Base-by-base conservation (phyloP, 345 rosid species). In the Citrus inodora region DNA sequence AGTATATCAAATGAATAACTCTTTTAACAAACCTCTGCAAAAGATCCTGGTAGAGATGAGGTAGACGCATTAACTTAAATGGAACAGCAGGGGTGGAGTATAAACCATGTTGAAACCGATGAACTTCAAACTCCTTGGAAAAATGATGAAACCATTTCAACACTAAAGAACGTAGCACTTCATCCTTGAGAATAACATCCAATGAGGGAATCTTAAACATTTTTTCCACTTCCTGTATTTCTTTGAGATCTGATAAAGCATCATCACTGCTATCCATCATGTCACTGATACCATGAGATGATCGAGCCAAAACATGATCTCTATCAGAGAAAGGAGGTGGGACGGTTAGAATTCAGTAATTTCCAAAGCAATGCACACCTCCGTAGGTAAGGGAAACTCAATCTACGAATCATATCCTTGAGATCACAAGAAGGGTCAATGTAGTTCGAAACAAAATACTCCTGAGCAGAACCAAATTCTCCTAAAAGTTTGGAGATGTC, bases 301-400 rank as follows among this genome's bases (percentile, higher is more conserved):
- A 70, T 80, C 62, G 58, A 82, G 84, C 80, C 73, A 76, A 78
- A 68, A 53, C 67, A 65, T 82, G 46, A 82, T 83, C 90, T 75
- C 77, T 79, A 60, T 84, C 85, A 79, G 73, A 77, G 70, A 91
- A 84, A 56, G 93, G 94, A 72, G 90, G 81, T 21, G 88, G 81
- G 46, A 82, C 80, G 65, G 93, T 80, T 80, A 61, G 88, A 85
- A 72, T 83, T 89, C 70, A 96, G 82, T 78, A 96, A 83, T 84
- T 76, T 90, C 99, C 97, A 94, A 58, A 96, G 86, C 82, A 96
- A 86, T 24, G 94, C 97, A 85, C 99, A 96, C 82, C 98, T 90
- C 90, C 99, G 86, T 88, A 96, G 76, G 81, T 89, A 96, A 64
- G 99, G 95, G 75, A 92, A 90, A 85, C 87, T 89, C 85, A 83